Percentiles rank a stretch among this genome's conserved stretches.
phyloP scores from a whole-genome alignment of 2,329 filamentous ascomycete genomes.

The Exophiala phaeomuriformis region DNA sequence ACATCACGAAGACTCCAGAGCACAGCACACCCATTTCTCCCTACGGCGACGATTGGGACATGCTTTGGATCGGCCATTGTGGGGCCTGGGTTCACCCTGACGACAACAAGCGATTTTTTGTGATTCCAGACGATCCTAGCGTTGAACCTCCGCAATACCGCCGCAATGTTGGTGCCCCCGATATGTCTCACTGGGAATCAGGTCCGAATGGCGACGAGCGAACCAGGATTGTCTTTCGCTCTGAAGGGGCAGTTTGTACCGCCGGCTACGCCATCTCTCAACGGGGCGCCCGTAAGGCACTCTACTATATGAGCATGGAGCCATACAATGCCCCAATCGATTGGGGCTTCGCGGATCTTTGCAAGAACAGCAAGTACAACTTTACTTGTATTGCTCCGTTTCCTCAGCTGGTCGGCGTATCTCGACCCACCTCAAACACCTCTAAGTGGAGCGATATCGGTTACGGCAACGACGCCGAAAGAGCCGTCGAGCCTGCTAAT shows the following conservation, averaged over 20 bases:
- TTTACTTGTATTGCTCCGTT: conserved; percentile 17
- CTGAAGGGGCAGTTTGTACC: conserved; percentile 20
- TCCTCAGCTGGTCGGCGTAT: conserved; percentile 20
- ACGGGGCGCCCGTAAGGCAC: conserved; percentile 20
- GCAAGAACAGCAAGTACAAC: conserved; percentile 13
- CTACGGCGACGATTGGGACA: conserved; percentile 48
- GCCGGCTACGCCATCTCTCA: conserved; percentile 23
- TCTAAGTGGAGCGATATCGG: conserved; percentile 22
- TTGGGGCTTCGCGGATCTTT: conserved; percentile 18
- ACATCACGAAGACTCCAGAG: conserved; percentile 27
- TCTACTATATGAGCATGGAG: conserved; percentile 22
- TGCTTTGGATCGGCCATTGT: conserved; percentile 48
- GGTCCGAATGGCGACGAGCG: conserved; percentile 12
- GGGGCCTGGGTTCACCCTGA: conserved; percentile 30
- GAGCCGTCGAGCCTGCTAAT: conserved; percentile 8
- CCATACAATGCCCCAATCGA: conserved; percentile 20
- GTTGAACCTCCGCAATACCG: conserved; percentile 24
- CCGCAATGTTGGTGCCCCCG: conserved; percentile 13
- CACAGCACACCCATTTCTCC: conserved; percentile 33
- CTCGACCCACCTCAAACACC: conserved; percentile 16
- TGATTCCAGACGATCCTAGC: conserved; percentile 32
- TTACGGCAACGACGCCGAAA: conserved; percentile 13
- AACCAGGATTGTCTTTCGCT: conserved; percentile 15
- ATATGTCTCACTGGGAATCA: conserved; percentile 18
- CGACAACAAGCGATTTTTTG: conserved; percentile 29